Percentiles rank a stretch among this genome's conserved stretches.
Conservation (phyloP, 441 rosid species). For the Populus tomentosa region DNA sequence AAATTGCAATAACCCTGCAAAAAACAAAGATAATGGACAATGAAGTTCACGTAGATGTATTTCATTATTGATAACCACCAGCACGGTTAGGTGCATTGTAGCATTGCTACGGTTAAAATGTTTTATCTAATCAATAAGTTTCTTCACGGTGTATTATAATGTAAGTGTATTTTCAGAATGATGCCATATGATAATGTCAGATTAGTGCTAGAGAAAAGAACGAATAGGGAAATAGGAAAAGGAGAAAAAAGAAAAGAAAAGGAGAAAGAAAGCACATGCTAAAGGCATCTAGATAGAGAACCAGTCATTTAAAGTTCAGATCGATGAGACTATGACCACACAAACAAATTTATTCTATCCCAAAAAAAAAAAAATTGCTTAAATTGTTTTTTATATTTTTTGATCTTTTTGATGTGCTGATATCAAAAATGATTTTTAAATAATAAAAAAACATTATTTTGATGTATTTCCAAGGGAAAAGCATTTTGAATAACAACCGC, state of each 20-base stretch:
- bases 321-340: not conserved
- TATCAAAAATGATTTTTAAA: no score
- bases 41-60: not conserved
- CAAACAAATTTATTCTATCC: not conserved
- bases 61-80: not conserved
- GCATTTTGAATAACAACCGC: no score
- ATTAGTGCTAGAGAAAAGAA: not conserved
- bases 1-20: conserved; percentile 92
- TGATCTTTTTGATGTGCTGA: no score
- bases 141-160: not conserved
- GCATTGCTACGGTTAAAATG: not conserved
- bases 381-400: no score
- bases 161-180: not conserved
- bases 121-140: not conserved
- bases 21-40: not conserved
- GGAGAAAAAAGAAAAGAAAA: not conserved
- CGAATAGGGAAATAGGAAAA: not conserved
- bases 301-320: not conserved
- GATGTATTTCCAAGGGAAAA: no score
- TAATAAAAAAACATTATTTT: no score
- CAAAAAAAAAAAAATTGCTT: no score
- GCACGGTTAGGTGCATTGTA: not conserved
- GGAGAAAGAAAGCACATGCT: not conserved
- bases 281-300: not conserved
- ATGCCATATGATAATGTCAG: not conserved